These are phyloP conservation scores for Aureococcus anophagefferens DNA, from an alignment of 108 stramenopile genomes.

Conservation along the genomic window DNA sequence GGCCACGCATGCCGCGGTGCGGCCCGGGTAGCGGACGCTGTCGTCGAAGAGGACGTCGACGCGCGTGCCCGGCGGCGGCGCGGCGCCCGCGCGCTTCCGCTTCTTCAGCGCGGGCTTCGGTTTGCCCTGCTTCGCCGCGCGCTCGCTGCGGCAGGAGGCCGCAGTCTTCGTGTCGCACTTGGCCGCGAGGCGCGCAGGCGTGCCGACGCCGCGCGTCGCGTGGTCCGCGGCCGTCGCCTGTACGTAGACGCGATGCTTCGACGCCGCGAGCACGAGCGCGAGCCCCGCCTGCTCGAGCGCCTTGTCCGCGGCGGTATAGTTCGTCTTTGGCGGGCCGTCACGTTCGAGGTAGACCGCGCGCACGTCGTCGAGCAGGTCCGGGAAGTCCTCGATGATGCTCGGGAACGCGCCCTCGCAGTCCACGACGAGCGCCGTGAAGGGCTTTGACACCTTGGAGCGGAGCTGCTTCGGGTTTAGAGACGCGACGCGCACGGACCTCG, in stretches of 20 bases:
- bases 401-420: conserved; percentile 1
- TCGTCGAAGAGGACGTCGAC: no score
- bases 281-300: neutral
- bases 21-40: no score
- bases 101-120: no score
- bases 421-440: neutral
- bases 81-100: no score
- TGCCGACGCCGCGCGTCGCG: no score
- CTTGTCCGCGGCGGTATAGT: neutral
- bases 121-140: no score
- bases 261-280: neutral
- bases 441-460: neutral
- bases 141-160: no score
- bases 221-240: no score
- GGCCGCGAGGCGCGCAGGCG: no score
- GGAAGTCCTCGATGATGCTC: neutral
- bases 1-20: no score
- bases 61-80: no score
- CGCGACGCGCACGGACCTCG: neutral
- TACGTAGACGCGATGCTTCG: neutral
- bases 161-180: no score
- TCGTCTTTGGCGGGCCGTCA: neutral
- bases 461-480: neutral
- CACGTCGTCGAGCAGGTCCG: neutral
- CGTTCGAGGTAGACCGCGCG: neutral